These are phyloP conservation scores for Rhypophila decipiens DNA, from an alignment of 495 filamentous ascomycete genomes.

Conservation along the genomic window DNA sequence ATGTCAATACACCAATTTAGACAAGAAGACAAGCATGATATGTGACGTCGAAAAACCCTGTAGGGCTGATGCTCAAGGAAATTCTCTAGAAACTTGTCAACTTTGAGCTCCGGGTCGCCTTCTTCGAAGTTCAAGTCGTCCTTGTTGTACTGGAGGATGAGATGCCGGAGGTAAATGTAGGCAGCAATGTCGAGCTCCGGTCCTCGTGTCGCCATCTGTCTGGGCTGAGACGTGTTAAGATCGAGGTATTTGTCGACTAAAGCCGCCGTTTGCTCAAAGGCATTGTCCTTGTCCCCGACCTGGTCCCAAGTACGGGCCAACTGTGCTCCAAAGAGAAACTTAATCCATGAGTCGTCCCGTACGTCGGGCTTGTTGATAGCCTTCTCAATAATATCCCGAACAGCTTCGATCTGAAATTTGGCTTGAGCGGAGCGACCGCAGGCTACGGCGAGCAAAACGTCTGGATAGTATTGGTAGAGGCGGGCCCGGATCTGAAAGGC, in stretches of 20 bases:
- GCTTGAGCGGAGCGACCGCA: constrained; percentile 8
- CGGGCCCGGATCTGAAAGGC: constrained; percentile 2
- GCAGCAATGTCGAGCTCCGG: constrained; percentile 8
- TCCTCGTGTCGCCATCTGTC: not conserved
- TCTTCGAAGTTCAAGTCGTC: not conserved
- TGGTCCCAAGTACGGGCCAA: constrained; percentile 5
- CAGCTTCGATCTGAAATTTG: not conserved
- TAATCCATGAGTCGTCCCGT: too few species aligned
- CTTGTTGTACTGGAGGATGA: constrained; percentile 12
- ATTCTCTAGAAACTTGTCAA: not conserved
- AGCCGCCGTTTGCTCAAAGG: constrained; percentile 3
- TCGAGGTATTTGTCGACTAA: not conserved
- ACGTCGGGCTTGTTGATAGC: not conserved
- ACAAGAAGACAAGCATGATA: constrained; percentile 2
- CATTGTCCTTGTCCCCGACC: not conserved
- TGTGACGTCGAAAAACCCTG: not conserved
- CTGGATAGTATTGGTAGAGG: not conserved
- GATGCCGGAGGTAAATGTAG: constrained; percentile 7
- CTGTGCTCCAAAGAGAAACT: constrained; percentile 1
- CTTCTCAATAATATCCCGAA: constrained; percentile 1
- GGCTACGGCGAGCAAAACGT: not conserved
- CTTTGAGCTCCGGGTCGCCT: not conserved
- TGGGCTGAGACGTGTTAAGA: not conserved
- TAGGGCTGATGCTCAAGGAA: constrained; percentile 13
- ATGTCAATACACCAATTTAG: constrained; percentile 8